phyloP scores from a whole-genome alignment of 345 rosid genomes.

The Pelargonium nanum region DNA sequence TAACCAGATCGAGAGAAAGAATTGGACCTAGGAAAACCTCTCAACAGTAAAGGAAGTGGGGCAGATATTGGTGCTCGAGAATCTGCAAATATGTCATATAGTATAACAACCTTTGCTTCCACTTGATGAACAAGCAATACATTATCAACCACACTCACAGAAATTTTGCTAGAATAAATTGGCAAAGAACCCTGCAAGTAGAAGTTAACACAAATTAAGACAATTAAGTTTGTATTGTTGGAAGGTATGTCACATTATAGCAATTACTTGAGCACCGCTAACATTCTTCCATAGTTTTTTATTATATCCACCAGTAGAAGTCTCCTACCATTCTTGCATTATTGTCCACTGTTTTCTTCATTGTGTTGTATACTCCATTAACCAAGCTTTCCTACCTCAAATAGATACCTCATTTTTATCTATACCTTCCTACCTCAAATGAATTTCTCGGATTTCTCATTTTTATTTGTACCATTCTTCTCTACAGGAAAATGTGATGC shows the following conservation, averaged over 20 bases:
- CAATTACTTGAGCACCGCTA: neutral
- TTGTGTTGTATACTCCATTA: neutral
- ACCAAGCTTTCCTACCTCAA: neutral
- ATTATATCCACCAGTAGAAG: neutral
- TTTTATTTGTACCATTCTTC: neutral
- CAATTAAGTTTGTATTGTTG: neutral
- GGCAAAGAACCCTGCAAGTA: conserved; percentile 85
- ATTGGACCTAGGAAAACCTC: conserved; percentile 56
- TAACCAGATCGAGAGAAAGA: conserved; percentile 33
- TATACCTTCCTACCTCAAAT: neutral
- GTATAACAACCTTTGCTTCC: conserved; percentile 85
- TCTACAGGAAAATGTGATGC: neutral
- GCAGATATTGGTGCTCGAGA: conserved; percentile 98
- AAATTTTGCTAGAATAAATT: conserved; percentile 75
- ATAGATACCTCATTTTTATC: neutral
- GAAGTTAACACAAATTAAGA: neutral
- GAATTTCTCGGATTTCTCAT: neutral
- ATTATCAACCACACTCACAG: conserved; percentile 82
- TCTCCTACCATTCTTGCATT: neutral
- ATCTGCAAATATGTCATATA: conserved; percentile 84
- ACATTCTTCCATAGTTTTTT: too few relatives aligned
- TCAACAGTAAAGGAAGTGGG: conserved; percentile 81
- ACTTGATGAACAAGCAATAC: conserved; percentile 94
- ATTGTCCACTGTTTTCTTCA: neutral
- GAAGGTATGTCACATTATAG: conserved; percentile 1